Percentiles rank a stretch among this genome's conserved stretches.
Conservation (phyloP, 1,139 yeast species). For the Diutina neorugosa region DNA sequence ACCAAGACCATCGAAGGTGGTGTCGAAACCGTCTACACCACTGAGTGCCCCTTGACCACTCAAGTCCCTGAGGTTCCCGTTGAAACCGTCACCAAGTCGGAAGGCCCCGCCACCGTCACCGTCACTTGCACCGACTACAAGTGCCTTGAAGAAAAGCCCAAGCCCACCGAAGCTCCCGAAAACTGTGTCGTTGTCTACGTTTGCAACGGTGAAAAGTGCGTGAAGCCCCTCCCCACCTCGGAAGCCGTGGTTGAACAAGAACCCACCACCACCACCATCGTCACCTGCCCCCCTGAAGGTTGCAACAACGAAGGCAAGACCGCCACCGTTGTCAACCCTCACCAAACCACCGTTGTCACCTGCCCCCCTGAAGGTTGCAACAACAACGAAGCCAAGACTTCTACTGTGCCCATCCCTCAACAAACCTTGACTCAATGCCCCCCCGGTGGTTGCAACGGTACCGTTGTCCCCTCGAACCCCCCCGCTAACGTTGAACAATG, state of each 20-base stretch:
- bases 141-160: conserved; percentile 2
- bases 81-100: neutral
- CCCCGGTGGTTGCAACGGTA: neutral
- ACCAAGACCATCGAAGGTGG: conserved; percentile 2
- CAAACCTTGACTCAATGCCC: conserved; percentile 2
- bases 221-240: neutral
- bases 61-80: neutral
- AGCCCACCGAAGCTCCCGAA: neutral
- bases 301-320: no score
- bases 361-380: conserved; percentile 3
- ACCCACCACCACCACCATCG: neutral
- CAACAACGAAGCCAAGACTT: neutral
- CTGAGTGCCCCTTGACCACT: conserved; percentile 2
- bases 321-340: neutral
- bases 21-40: conserved; percentile 4
- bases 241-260: neutral
- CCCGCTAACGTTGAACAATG: neutral
- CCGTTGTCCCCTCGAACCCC: conserved; percentile 2
- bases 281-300: neutral
- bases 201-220: conserved; percentile 3
- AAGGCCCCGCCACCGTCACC: conserved; percentile 1
- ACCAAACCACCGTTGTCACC: neutral
- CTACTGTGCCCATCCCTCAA: neutral
- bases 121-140: conserved; percentile 1
- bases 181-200: conserved; percentile 3